phyloP scores from a whole-genome alignment of 1,139 yeast species.

The Nakaseomyces uthaithaninus region DNA sequence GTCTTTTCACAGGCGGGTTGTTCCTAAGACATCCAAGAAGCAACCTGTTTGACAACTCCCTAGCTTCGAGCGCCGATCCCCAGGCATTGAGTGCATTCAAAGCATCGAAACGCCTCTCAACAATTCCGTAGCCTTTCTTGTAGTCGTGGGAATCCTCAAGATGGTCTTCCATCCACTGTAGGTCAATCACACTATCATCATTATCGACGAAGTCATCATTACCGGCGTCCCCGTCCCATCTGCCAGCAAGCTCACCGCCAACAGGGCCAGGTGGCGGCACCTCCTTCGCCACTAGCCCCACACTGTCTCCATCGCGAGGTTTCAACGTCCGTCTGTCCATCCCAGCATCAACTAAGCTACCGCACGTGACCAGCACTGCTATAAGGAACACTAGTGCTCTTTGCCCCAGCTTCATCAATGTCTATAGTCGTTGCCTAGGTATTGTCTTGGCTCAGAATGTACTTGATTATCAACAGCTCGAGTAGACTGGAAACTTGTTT shows the following conservation, averaged over 20 bases:
- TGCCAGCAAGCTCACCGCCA: neutral
- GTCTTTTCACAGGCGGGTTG: slow-evolving; percentile 54
- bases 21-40: slow-evolving; percentile 58
- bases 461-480: no score
- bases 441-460: no score
- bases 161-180: slow-evolving; percentile 4
- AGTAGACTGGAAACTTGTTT: no score
- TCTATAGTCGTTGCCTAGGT: no score
- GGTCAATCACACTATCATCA: neutral
- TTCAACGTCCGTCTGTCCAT: neutral
- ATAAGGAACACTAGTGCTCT: neutral
- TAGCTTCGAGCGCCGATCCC: slow-evolving; percentile 22
- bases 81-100: slow-evolving; percentile 16
- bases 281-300: neutral
- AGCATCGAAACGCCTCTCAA: slow-evolving; percentile 25
- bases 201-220: neutral
- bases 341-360: neutral
- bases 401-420: neutral
- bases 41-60: slow-evolving; percentile 44
- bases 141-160: slow-evolving; percentile 32
- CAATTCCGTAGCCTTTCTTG: slow-evolving; percentile 29
- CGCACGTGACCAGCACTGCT: slow-evolving; percentile 2
- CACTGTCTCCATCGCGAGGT: neutral
- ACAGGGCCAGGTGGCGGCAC: neutral
- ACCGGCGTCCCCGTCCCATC: no score